Evolutionary conservation across 768 basidiomycete species (phyloP), one percentile per base, ranked within the genome.

Genomic region (Ephemerocybe angulata): DNA sequence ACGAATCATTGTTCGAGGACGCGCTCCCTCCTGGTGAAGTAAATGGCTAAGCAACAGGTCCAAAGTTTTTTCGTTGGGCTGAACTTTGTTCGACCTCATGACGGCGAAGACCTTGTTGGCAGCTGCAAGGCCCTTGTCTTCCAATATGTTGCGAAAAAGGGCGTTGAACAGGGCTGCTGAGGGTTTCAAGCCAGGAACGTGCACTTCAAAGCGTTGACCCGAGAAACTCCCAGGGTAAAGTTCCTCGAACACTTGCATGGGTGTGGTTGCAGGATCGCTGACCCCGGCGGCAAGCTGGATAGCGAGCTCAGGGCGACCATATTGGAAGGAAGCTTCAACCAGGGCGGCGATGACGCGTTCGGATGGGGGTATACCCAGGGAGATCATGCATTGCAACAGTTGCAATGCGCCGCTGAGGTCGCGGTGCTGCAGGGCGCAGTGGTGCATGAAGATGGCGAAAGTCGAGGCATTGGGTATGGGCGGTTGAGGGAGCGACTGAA

Each of bases 371-470:
- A 84, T 66, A 28, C 73, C 74, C 17, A 66, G 62, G 15, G 63
- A 48, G 38, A 70, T 60, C 79, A 87, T 84, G 27, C 70, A 71
- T 30, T 76, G 66, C 50, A 83, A 68, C 42, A 85, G 68, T 24
- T 70, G 65, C 53, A 80, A 62, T 8, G 82, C 78, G 41, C 72
- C 73, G 19, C 72, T 58, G 38, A 81, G 68, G 60, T 83, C 75
- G 29, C 70, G 70, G 33, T 70, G 72, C 17, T 60, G 66, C n/a
- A n/a, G n/a, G 30, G 77, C 78, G 52, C 83, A 66, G 60, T 81
- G 74, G 63, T 82, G 78, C 66, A 89, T 82, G 57, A 87, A 73
- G 41, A 84, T 76, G 8, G 82, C 76, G 66, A 82, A 87, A 0
- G 88, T 90, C 12, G 74, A 71, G 8, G 78, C 76, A 59, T 86